Percentiles rank a stretch among this genome's conserved stretches.
These are phyloP conservation scores for Metroxylon sagu DNA, from an alignment of 176 grass and related monocot species.

Conservation along the genomic window DNA sequence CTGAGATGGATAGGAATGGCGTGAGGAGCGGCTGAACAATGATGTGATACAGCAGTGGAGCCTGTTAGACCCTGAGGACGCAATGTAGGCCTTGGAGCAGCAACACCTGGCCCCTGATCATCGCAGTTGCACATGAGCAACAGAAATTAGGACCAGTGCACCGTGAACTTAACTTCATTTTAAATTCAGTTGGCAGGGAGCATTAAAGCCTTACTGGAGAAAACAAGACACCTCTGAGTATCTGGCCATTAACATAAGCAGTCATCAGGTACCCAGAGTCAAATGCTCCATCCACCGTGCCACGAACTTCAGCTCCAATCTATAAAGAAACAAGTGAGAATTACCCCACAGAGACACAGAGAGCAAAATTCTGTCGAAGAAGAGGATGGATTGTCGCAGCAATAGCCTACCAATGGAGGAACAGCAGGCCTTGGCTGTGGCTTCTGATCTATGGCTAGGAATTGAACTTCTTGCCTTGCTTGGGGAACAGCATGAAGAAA, in stretches of 20 bases:
- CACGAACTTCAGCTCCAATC: conserved; percentile 81
- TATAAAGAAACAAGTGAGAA: conserved; percentile 12
- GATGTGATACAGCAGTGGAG: conserved; percentile 45
- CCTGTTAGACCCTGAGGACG: conserved; percentile 49
- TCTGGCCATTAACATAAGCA: conserved; percentile 70
- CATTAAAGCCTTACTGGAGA: conserved; percentile 49
- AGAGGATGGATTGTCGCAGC: not conserved
- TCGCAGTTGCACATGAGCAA: not conserved
- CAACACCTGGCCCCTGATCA: conserved; percentile 52
- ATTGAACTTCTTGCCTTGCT: conserved; percentile 48
- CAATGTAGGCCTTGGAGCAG: conserved; percentile 38
- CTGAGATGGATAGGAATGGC: conserved; percentile 45
- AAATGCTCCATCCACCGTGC: conserved; percentile 77
- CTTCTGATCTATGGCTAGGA: conserved; percentile 49
- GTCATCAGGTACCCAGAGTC: conserved; percentile 96
- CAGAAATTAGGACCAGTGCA: too few relatives aligned
- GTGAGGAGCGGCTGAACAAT: conserved; percentile 33
- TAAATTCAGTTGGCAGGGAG: not conserved
- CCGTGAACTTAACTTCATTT: too few relatives aligned
- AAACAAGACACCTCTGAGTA: conserved; percentile 86
- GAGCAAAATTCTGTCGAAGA: too few relatives aligned
- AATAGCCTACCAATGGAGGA: conserved; percentile 40
- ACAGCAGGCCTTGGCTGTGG: conserved; percentile 23
- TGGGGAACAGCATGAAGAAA: conserved; percentile 33
- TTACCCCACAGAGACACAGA: too few relatives aligned